Evolutionary conservation across 768 basidiomycete species (phyloP).

Genomic region (Nevesoporus exiguus): DNA sequence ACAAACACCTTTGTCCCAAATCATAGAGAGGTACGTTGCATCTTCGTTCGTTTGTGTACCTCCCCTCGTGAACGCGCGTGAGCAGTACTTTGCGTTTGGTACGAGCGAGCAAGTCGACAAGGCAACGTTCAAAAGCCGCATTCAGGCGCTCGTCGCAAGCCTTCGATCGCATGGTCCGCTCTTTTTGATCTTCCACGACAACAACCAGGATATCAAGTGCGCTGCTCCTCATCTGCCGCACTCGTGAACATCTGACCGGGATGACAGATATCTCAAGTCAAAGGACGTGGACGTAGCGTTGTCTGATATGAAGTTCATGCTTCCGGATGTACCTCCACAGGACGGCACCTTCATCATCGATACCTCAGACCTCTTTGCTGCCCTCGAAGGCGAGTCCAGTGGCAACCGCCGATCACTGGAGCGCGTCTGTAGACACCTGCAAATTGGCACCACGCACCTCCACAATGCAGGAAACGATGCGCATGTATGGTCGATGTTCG

Average conservation of each 20-base stretch:
- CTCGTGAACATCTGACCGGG: neutral
- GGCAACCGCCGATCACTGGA: constrained; percentile 54
- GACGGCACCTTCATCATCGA: constrained; percentile 65
- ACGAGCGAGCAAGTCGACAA: constrained; percentile 52
- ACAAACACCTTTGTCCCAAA: constrained; percentile 65
- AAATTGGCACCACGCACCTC: constrained; percentile 50
- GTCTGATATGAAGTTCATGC: constrained; percentile 45
- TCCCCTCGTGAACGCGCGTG: neutral
- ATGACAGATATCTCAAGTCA: constrained; percentile 50
- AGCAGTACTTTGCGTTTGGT: constrained; percentile 67
- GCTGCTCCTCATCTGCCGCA: neutral
- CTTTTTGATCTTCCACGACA: constrained; percentile 81
- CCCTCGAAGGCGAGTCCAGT: constrained; percentile 59
- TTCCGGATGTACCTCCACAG: constrained; percentile 55
- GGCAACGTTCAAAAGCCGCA: constrained; percentile 47
- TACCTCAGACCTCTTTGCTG: constrained; percentile 71
- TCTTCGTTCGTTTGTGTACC: too few species aligned
- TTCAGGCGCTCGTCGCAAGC: constrained; percentile 44
- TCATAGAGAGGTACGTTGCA: constrained; percentile 47
- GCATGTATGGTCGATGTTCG: constrained; percentile 46
- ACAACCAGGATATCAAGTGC: constrained; percentile 73
- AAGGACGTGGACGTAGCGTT: constrained; percentile 50
- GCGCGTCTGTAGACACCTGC: constrained; percentile 60
- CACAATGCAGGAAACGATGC: constrained; percentile 92
- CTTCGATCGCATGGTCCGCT: constrained; percentile 51